Base-by-base conservation (phyloP, 1,284 basidiomycete species). In the Taiwanofungus camphoratus region DNA sequence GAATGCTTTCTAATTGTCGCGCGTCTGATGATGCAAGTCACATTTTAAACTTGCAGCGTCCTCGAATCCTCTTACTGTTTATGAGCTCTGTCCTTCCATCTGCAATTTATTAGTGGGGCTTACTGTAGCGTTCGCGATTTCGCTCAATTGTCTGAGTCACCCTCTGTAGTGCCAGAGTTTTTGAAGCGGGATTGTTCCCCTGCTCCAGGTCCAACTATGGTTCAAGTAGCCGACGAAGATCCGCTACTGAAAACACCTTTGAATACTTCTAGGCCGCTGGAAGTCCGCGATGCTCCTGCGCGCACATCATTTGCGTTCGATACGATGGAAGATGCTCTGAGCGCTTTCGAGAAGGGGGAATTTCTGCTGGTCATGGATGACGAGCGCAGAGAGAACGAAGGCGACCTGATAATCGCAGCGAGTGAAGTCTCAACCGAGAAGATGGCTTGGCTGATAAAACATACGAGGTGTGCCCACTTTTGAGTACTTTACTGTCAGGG, bases 401-500 rank as follows among this genome's bases (percentile, higher is more conserved):
- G 93, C 2, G 93, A 97, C 65, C 68, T 97, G 48, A 90, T 96
- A 59, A 84, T 92, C 57, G 80, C 93, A 12, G 93, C 80, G 1
- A 73, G 73, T 32, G 77, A 82, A 46, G 81, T 89, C 52, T 92
- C 92, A 16, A 91, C 91, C 0, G 88, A 96, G 66, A 91, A 95
- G 58, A 97, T 99, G 95, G 96, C 96, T 1, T 99, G 92, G 92
- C 90, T 99, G 77, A 93, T 99, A 63, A 85, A 87, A 61, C 86
- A 95, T 67, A 92, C 91, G 0, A 95, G 91, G 93, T 93, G 50
- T 46, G 79, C 65, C 11, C 7, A 35, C 30, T 32, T 6, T 20
- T 5, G 30, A n/a, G n/a, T 31, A 21, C 16, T n/a, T 3, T 30
- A 4, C 11, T 24, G 7, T 37, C 36, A 20, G 35, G 16, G 27